Percentiles rank a stretch among this genome's conserved stretches.
Evolutionary conservation across 352 stramenopile genomes (phyloP).

Genomic region (Globisporangium middletonii): DNA sequence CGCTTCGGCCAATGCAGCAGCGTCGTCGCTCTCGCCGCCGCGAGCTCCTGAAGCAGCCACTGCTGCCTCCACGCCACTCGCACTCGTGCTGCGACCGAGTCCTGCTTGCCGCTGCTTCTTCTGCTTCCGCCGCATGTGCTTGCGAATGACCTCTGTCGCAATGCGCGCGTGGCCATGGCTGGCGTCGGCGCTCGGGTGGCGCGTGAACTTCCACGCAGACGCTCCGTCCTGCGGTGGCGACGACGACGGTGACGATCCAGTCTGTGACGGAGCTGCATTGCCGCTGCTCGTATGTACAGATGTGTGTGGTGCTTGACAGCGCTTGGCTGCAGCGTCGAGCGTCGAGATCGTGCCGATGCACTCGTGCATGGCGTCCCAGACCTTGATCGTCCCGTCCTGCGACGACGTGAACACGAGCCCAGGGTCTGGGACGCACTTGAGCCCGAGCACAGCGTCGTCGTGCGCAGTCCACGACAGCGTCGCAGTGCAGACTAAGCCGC

Average conservation of each 20-base stretch:
- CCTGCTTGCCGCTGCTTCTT: conserved; percentile 7
- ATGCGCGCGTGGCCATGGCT: conserved; percentile 29
- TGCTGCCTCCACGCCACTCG: background rate
- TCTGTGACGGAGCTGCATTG: background rate
- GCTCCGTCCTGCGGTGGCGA: background rate
- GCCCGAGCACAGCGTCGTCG: conserved; percentile 20
- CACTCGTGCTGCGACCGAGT: background rate
- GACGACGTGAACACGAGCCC: conserved; percentile 44
- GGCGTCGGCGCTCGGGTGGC: conserved; percentile 24
- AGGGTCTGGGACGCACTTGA: conserved; percentile 31
- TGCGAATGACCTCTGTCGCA: conserved; percentile 31
- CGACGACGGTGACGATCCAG: background rate
- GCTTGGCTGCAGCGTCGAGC: background rate
- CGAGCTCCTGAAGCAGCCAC: background rate
- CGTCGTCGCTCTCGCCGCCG: background rate
- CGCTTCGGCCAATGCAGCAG: background rate
- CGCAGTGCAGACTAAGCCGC: conserved; percentile 18
- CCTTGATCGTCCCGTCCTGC: conserved; percentile 32
- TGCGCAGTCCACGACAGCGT: conserved; percentile 42
- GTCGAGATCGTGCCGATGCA: conserved; percentile 56
- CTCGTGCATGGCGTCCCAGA: conserved; percentile 34
- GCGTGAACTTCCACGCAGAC: conserved; percentile 48
- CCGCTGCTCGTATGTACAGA: background rate
- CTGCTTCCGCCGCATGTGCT: conserved; percentile 25
- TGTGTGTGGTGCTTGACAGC: background rate